A percentile compares a stretch with the other conserved stretches of the same genome.
phyloP scores from a whole-genome alignment of 2,329 filamentous ascomycete species.

The Aspergillus aculeatinus region DNA sequence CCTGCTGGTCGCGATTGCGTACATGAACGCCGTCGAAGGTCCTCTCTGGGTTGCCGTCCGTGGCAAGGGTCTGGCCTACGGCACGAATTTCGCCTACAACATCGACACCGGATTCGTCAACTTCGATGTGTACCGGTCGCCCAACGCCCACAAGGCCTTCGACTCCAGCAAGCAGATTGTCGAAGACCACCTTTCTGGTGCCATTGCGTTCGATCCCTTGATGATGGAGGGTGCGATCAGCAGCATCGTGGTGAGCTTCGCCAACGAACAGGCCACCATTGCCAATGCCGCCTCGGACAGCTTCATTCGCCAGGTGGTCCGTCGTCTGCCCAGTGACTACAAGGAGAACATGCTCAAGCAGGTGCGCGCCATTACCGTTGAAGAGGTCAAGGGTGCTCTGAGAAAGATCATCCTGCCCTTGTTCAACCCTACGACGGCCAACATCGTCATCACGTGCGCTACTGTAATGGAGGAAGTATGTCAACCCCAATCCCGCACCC shows the following conservation, averaged over 20 bases:
- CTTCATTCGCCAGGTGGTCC: slow-evolving; percentile 78
- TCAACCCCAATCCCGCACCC: slow-evolving; percentile 20
- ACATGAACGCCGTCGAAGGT: slow-evolving; percentile 89
- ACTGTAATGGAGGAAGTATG: slow-evolving; percentile 80
- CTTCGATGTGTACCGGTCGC: slow-evolving; percentile 86
- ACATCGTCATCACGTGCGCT: slow-evolving; percentile 85
- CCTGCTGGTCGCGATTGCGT: slow-evolving; percentile 82
- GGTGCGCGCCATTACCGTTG: slow-evolving; percentile 71
- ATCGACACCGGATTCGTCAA: slow-evolving; percentile 76
- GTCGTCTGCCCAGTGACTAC: slow-evolving; percentile 73
- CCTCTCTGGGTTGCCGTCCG: slow-evolving; percentile 92
- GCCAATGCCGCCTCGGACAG: slow-evolving; percentile 76
- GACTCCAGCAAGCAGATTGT: slow-evolving; percentile 73
- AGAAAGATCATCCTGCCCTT: slow-evolving; percentile 72
- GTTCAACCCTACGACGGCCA: slow-evolving; percentile 76
- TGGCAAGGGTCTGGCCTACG: slow-evolving; percentile 90
- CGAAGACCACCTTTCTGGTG: slow-evolving; percentile 69
- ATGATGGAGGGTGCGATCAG: slow-evolving; percentile 88
- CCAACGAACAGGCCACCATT: slow-evolving; percentile 86
- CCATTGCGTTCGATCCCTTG: slow-evolving; percentile 70
- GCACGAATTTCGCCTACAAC: slow-evolving; percentile 74
- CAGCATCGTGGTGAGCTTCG: slow-evolving; percentile 80
- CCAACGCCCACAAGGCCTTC: slow-evolving; percentile 85
- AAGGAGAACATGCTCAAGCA: slow-evolving; percentile 72
- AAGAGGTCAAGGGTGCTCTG: slow-evolving; percentile 75